phyloP scores from a whole-genome alignment of 139 green algal species.

The Chlamydomonas incerta region DNA sequence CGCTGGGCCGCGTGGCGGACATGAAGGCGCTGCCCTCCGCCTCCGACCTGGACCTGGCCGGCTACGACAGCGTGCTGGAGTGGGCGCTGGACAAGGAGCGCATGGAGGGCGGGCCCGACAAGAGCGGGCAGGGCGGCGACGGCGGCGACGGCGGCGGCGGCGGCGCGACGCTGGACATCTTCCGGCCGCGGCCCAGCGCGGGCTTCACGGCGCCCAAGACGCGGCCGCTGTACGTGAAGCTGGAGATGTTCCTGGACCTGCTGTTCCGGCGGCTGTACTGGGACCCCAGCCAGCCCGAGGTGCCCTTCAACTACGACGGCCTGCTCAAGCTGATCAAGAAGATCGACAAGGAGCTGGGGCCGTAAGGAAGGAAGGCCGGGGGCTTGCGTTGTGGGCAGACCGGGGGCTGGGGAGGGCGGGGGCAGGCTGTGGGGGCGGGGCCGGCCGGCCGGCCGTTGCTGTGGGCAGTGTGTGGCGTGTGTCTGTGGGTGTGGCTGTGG shows the following conservation, averaged over 20 bases:
- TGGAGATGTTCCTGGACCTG: conserved; percentile 82
- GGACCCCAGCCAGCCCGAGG: conserved; percentile 70
- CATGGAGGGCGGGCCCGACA: conserved; percentile 43
- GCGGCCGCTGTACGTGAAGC: conserved; percentile 75
- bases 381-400: no score
- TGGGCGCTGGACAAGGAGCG: conserved; percentile 77
- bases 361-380: conserved; percentile 50
- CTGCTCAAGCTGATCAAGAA: conserved; percentile 79
- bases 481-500: no score
- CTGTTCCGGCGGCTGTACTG: conserved; percentile 77
- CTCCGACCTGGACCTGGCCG: conserved; percentile 62
- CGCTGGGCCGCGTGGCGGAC: conserved; percentile 73
- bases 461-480: no score
- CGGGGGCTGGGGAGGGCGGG: no score
- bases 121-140: not conserved
- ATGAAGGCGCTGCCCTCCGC: conserved; percentile 72
- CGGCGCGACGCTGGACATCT: conserved; percentile 43
- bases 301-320: conserved; percentile 73
- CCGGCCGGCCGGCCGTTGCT: no score
- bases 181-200: conserved; percentile 48
- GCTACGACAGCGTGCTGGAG: conserved; percentile 75
- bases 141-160: not conserved
- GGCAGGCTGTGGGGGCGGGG: no score
- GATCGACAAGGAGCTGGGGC: conserved; percentile 83
- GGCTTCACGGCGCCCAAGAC: conserved; percentile 56